Base-by-base conservation (phyloP, 2,329 filamentous ascomycete genomes). In the Gnomoniopsis sp. region DNA sequence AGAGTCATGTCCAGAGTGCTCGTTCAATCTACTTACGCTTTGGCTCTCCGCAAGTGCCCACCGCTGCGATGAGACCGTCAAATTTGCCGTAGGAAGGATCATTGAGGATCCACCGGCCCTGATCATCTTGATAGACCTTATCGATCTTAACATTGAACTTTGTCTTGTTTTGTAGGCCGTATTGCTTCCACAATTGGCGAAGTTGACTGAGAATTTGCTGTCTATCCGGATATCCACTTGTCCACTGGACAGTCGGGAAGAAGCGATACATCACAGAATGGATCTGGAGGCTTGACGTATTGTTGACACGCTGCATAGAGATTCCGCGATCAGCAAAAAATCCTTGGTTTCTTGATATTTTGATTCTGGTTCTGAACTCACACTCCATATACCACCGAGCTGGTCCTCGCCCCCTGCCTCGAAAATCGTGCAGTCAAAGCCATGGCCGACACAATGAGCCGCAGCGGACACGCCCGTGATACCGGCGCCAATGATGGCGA, bases 261-360 rank as follows among this genome's bases (percentile, higher is more conserved):
- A 96, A 96, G 22, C 91, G 84, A 71, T 93, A 96, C 90, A 95
- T 95, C 59, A 93, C 72, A 21, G 87, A 90, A 70, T 96, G 90
- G 22, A 96, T 93, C 68, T 95, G 90, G 0, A 96, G 80, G 17
- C 89, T 85, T 0, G 89, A 93, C 0, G 89, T 93, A 53, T 89
- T 89, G 75, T 95, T 93, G 44, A 95, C 89, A 71, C 83, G 82
- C 86, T 90, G 23, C 26, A 6, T 2, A 3, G 30, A 38, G 14
- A n/a, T 3, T 12, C 17, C 10, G 14, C 19, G 26, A 14, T 44
- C 6, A 23, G 23, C 14, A 44, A n/a, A 6, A 17, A 15, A 15
- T 15, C 38, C 8, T 8, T 38, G 34, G 34, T 15, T 38, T n/a
- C 12, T 3, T n/a, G 14, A 41, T 15, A 41, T 15, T n/a, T 14